Conservation (phyloP, 73 alveolate species). For the Symbiodinium natans region DNA sequence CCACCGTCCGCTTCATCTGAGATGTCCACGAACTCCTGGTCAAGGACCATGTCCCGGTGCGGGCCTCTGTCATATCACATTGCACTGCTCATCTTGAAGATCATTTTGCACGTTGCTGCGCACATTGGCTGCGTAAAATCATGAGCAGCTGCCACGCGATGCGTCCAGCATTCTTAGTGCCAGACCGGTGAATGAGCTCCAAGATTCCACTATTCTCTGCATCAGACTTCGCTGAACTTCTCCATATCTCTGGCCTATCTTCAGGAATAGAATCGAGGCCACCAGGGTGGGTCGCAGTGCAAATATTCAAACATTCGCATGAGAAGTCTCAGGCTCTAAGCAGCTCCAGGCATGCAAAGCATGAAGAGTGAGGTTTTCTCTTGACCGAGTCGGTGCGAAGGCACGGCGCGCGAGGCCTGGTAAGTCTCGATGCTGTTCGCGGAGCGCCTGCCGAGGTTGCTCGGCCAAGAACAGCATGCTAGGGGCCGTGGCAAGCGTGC, state of each 20-base stretch:
- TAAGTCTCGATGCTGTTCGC: not conserved
- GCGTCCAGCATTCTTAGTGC: no score
- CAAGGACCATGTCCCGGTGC: constrained; percentile 31
- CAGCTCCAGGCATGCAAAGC: no score
- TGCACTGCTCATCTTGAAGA: no score
- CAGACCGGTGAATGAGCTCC: constrained; percentile 35
- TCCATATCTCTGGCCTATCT: constrained; percentile 36
- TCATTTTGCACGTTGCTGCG: no score
- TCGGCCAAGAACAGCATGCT: not conserved
- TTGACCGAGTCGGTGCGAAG: no score
- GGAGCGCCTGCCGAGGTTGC: not conserved
- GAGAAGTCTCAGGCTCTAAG: no score
- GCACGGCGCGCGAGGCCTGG: no score
- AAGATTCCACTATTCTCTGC: constrained; percentile 83
- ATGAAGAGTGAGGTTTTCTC: no score
- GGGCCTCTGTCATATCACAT: no score
- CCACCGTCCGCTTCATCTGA: constrained; percentile 25
- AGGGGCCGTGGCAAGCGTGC: not conserved
- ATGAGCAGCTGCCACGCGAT: no score
- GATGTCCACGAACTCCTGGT: constrained; percentile 57
- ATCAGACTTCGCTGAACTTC: constrained; percentile 76
- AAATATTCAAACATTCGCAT: no score
- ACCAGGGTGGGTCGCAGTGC: not conserved
- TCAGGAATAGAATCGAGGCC: not conserved
- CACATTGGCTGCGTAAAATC: no score